A percentile compares a stretch with the other conserved stretches of the same genome.
These are phyloP conservation scores for Globisporangium cylindrosporum DNA, from an alignment of 352 stramenopile genomes.

Conservation along the genomic window DNA sequence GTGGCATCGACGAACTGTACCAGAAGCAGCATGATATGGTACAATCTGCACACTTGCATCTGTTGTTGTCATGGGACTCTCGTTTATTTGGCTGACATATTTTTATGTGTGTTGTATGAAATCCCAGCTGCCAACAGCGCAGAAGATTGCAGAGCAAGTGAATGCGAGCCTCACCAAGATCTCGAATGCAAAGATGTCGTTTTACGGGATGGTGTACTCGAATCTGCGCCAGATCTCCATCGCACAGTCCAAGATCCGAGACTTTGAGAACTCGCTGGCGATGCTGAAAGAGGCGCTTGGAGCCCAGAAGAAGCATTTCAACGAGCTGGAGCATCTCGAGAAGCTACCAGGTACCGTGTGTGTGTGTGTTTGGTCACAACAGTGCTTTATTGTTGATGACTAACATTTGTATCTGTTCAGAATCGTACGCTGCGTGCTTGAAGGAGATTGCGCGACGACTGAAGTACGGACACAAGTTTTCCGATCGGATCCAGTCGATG, in stretches of 20 bases:
- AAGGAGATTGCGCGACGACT: constrained; percentile 75
- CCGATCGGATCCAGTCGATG: constrained; percentile 82
- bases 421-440: constrained; percentile 77
- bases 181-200: constrained; percentile 46
- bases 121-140: constrained; percentile 52
- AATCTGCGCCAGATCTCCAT: constrained; percentile 71
- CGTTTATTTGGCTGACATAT: constrained; percentile 9
- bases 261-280: constrained; percentile 84
- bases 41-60: neutral
- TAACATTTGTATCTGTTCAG: constrained; percentile 17
- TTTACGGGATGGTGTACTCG: constrained; percentile 56
- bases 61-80: neutral
- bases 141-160: constrained; percentile 66
- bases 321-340: constrained; percentile 81
- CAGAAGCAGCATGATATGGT: constrained; percentile 77
- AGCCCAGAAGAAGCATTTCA: constrained; percentile 83
- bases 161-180: constrained; percentile 52
- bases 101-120: neutral
- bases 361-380: neutral
- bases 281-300: constrained; percentile 75
- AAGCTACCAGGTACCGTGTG: constrained; percentile 58
- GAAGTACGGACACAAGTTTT: constrained; percentile 72
- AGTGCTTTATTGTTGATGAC: neutral
- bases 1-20: constrained; percentile 76
- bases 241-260: constrained; percentile 84